Percentiles rank a stretch among this genome's conserved stretches.
phyloP scores from a whole-genome alignment of 768 basidiomycete species.

The Dentipellis fragilis region DNA sequence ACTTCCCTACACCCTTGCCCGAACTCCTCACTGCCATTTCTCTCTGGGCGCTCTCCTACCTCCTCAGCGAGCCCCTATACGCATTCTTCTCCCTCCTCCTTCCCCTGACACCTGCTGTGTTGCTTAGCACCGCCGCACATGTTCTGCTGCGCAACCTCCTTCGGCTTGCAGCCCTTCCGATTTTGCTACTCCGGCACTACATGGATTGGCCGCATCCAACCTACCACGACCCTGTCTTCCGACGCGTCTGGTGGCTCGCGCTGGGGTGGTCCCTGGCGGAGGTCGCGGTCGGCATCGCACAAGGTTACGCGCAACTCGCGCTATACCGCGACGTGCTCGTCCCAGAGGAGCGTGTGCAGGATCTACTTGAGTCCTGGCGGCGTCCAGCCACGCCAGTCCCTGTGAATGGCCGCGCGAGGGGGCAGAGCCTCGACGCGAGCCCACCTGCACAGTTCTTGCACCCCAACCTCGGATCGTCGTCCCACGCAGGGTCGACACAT shows the following conservation, averaged over 20 bases:
- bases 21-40: slow-evolving; percentile 53
- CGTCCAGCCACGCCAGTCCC: not conserved
- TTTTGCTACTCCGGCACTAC: slow-evolving; percentile 41
- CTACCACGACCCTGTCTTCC: slow-evolving; percentile 49
- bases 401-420: not conserved
- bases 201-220: slow-evolving; percentile 38
- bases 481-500: not conserved
- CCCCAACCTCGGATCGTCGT: not conserved
- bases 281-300: slow-evolving; percentile 50
- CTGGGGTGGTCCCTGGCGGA: slow-evolving; percentile 70
- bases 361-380: slow-evolving; percentile 25
- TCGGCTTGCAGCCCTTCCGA: slow-evolving; percentile 42
- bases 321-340: slow-evolving; percentile 66
- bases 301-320: slow-evolving; percentile 60
- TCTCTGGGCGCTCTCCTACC: slow-evolving; percentile 50
- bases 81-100: slow-evolving; percentile 22
- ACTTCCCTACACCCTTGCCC: slow-evolving; percentile 54
- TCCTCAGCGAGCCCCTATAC: slow-evolving; percentile 41
- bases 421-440: not conserved
- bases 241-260: slow-evolving; percentile 67
- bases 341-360: slow-evolving; percentile 27
- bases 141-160: slow-evolving; percentile 42
- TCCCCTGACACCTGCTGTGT: slow-evolving; percentile 22
- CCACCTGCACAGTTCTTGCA: not conserved
- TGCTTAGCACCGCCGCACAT: slow-evolving; percentile 34